These are phyloP conservation scores for Zoysia japonica DNA, from an alignment of 176 grass and related monocot species.

Conservation along the genomic window DNA sequence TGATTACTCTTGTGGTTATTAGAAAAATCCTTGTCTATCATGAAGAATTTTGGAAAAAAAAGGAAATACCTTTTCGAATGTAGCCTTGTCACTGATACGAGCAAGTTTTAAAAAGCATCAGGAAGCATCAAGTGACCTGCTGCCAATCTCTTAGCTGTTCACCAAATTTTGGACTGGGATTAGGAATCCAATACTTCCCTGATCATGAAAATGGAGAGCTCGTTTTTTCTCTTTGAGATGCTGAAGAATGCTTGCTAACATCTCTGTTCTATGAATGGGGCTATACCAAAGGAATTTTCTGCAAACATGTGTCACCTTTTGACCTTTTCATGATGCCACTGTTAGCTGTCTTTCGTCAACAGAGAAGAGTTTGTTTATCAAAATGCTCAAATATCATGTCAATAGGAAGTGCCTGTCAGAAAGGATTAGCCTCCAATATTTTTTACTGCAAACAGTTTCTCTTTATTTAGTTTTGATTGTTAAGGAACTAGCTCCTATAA, in stretches of 20 bases:
- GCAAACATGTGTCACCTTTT: neutral
- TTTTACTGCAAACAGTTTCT: neutral
- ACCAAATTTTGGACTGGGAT: neutral
- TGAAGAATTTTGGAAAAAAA: conserved; percentile 7
- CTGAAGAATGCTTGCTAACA: conserved; percentile 4
- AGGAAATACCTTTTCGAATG: conserved; percentile 1
- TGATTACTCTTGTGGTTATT: neutral
- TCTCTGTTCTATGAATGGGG: neutral
- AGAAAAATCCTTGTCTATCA: neutral
- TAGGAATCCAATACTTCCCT: neutral
- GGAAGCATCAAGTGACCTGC: neutral
- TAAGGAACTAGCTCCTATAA: neutral
- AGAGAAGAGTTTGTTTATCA: neutral
- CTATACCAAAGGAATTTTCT: neutral
- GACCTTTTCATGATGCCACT: neutral
- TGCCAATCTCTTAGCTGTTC: neutral
- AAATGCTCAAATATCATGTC: neutral
- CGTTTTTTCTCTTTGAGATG: neutral
- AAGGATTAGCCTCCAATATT: neutral
- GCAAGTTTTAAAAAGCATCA: neutral
- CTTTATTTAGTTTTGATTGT: neutral
- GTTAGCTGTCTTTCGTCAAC: neutral
- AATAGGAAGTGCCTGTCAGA: neutral
- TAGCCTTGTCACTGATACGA: neutral
- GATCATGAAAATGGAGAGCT: neutral